Conservation (phyloP, 306 rosid species). For the Castanospermum australe region DNA sequence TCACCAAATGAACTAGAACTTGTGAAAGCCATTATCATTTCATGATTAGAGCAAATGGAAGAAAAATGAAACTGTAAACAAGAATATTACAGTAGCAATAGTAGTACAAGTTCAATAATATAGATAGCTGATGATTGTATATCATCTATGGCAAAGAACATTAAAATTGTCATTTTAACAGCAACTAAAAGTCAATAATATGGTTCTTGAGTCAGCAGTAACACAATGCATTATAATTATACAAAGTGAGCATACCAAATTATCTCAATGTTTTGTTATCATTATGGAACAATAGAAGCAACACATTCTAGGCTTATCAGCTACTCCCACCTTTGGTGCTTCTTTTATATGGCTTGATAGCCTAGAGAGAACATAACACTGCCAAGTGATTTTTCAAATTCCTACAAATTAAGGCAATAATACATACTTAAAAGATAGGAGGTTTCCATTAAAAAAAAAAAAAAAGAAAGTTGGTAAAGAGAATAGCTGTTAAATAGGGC, state of each 20-base stretch:
- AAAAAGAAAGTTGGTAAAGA: too few relatives aligned
- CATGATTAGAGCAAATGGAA: not conserved
- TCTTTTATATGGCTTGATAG: not conserved
- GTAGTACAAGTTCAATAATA: not conserved
- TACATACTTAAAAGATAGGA: not conserved
- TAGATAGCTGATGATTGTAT: not conserved
- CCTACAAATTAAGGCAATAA: not conserved
- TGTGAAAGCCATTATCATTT: not conserved
- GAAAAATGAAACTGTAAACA: not conserved
- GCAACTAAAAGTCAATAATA: not conserved
- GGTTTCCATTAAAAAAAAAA: too few relatives aligned
- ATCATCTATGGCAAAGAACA: not conserved
- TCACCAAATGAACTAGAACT: not conserved
- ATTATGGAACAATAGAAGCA: not conserved
- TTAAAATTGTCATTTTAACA: not conserved
- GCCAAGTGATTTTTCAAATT: not conserved
- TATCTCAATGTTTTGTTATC: not conserved
- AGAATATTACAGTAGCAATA: not conserved
- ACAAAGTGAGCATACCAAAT: not conserved
- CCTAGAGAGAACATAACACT: not conserved
- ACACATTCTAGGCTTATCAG: not conserved
- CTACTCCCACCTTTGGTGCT: not conserved
- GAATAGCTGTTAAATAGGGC: not conserved
- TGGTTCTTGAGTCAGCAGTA: constrained; percentile 1
- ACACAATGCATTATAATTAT: not conserved